These are phyloP conservation scores for Coemansia sp. DNA, from an alignment of 192 early-diverging fungal species.

Conservation along the genomic window DNA sequence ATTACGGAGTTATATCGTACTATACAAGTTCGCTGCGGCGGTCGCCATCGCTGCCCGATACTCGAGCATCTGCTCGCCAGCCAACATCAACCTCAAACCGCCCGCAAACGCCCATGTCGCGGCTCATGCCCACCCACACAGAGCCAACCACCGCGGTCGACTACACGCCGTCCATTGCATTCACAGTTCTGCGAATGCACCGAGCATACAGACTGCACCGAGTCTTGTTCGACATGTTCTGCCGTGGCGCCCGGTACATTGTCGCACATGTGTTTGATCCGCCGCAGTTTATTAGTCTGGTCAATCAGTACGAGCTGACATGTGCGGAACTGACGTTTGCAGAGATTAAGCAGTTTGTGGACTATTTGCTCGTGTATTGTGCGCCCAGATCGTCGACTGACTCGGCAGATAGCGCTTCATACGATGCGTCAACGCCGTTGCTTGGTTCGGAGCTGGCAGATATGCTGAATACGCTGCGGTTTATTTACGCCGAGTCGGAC, in stretches of 20 bases:
- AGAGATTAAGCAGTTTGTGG: slow-evolving; percentile 20
- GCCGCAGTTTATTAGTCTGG: slow-evolving; percentile 11
- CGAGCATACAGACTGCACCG: slow-evolving; percentile 32
- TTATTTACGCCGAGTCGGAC: slow-evolving; percentile 28
- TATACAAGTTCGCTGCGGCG: slow-evolving; percentile 25
- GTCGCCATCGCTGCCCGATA: slow-evolving; percentile 20
- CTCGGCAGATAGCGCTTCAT: background rate
- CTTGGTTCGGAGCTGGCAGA: background rate
- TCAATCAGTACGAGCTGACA: slow-evolving; percentile 13
- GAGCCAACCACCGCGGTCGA: background rate
- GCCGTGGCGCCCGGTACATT: slow-evolving; percentile 32
- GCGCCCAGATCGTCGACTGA: background rate
- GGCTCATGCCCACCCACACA: background rate
- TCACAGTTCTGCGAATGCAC: slow-evolving; percentile 38
- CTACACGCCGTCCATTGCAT: slow-evolving; percentile 10
- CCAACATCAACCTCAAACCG: background rate
- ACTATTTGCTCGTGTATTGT: background rate
- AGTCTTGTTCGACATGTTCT: slow-evolving; percentile 38
- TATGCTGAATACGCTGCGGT: slow-evolving; percentile 29
- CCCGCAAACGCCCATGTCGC: slow-evolving; percentile 10
- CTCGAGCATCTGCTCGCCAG: background rate
- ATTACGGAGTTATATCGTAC: slow-evolving; percentile 16
- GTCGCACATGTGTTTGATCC: slow-evolving; percentile 29
- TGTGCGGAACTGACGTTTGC: slow-evolving; percentile 35
- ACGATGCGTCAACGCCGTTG: background rate